phyloP scores from a whole-genome alignment of 1,284 basidiomycete genomes.

The Tremellales sp. region DNA sequence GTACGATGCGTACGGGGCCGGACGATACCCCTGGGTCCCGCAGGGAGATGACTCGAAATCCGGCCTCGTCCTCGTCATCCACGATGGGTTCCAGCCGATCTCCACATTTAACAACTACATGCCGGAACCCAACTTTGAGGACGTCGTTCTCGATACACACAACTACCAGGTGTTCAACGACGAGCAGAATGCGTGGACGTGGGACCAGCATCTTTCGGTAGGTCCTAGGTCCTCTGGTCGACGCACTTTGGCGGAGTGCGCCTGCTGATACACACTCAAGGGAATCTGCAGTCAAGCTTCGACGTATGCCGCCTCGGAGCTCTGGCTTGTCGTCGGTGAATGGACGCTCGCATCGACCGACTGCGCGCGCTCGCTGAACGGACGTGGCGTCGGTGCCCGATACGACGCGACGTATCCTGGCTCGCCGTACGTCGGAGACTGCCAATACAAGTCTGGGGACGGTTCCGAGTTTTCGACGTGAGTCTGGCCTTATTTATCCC shows the following conservation, averaged over 20 bases:
- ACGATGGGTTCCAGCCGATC: slow-evolving; percentile 80
- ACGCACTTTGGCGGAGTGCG: not conserved
- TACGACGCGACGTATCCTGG: slow-evolving; percentile 75
- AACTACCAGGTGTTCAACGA: slow-evolving; percentile 75
- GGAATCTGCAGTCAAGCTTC: slow-evolving; percentile 56
- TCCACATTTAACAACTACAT: slow-evolving; percentile 70
- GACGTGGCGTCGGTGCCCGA: slow-evolving; percentile 64
- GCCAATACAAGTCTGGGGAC: slow-evolving; percentile 65
- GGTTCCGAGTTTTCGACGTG: slow-evolving; percentile 61
- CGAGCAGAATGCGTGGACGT: slow-evolving; percentile 56
- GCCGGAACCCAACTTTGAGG: slow-evolving; percentile 54
- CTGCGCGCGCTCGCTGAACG: slow-evolving; percentile 77
- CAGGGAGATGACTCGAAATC: slow-evolving; percentile 33
- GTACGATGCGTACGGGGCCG: slow-evolving; percentile 57
- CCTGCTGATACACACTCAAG: slow-evolving; percentile 5
- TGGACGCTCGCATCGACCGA: slow-evolving; percentile 73
- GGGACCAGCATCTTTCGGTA: slow-evolving; percentile 60
- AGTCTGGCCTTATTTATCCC: slow-evolving; percentile 13
- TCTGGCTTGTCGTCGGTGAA: slow-evolving; percentile 78
- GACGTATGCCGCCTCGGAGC: slow-evolving; percentile 54
- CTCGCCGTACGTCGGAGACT: slow-evolving; percentile 65
- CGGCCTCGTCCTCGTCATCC: slow-evolving; percentile 57
- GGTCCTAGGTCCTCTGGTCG: slow-evolving; percentile 8
- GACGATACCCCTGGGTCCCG: slow-evolving; percentile 66
- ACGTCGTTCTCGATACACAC: slow-evolving; percentile 79